Base-by-base conservation (phyloP, 2,329 filamentous ascomycete species). In the Xylaria hypoxylon region DNA sequence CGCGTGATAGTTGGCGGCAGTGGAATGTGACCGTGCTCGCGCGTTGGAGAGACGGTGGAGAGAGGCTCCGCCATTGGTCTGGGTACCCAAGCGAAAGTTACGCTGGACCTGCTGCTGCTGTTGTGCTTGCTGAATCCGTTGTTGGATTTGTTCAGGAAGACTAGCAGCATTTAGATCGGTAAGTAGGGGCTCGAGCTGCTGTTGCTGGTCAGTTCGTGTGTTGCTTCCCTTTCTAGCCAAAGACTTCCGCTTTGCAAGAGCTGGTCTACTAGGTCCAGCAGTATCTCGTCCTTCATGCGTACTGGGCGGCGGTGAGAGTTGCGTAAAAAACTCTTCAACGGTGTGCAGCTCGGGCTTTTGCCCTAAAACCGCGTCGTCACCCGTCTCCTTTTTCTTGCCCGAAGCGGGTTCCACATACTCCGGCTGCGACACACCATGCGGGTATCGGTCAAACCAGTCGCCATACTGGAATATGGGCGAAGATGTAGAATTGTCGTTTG, bases 401-500 rank as follows among this genome's bases (percentile, higher is more conserved):
- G 84, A 80, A 31, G 87, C 88, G 1, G 92, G 90, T 71, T 96
- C 93, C 73, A 93, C 89, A 79, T 93, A 96, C 74, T 97, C 93
- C 1, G 89, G 86, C 67, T 92, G 89, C 3, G 92, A 93, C 17
- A 98, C 92, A 2, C 96, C 96, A 73, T 97, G 92, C 0, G 96
- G 96, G 77, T 97, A 98, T 70, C 92, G 88, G 76, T 96, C 92
- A 75, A 98, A 98, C 96, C 96, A 98, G 79, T 98, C 96, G 58
- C 94, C 94, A 73, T 98, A 98, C 75, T 98, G 95, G 78, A 97
- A 94, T 73, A 97, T 92, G 8, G 86, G 85, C 5, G 87, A 85
- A 5, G 86, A 80, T 8, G 81, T 79, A 15, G 84, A 80, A 48
- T 81, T 81, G 60, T 85, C 81, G 63, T 78, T 78, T 66, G 80